These are phyloP conservation scores for Sarocladiaceae sp. DNA, from an alignment of 2,329 filamentous ascomycete species.

Conservation along the genomic window DNA sequence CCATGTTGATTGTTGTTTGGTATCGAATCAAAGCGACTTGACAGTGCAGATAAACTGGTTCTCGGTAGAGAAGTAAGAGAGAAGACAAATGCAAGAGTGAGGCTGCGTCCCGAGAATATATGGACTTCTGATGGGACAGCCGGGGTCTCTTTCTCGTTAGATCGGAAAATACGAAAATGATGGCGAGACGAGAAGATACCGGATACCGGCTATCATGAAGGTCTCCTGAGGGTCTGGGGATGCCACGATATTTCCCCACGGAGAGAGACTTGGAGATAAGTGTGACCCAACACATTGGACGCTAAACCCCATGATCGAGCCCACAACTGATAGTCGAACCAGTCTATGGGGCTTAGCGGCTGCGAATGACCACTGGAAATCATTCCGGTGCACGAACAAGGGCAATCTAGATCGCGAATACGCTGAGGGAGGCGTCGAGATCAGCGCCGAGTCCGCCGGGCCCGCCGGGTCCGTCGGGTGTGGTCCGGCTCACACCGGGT, in stretches of 20 bases:
- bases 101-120: neutral
- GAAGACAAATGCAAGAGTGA: too few relatives aligned
- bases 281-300: neutral
- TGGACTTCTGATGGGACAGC: neutral
- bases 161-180: neutral
- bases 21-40: neutral
- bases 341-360: neutral
- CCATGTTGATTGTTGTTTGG: neutral
- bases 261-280: neutral
- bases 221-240: neutral
- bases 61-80: too few relatives aligned
- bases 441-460: neutral
- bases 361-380: too few relatives aligned
- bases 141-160: slow-evolving; percentile 10
- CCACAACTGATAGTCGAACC: neutral
- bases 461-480: neutral
- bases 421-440: too few relatives aligned
- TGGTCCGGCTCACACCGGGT: neutral
- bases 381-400: too few relatives aligned
- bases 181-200: neutral
- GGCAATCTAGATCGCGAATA: too few relatives aligned
- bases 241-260: neutral
- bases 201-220: neutral
- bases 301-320: neutral
- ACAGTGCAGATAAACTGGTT: too few relatives aligned